phyloP scores from a whole-genome alignment of 352 stramenopile genomes.

The Phytophthora pini region DNA sequence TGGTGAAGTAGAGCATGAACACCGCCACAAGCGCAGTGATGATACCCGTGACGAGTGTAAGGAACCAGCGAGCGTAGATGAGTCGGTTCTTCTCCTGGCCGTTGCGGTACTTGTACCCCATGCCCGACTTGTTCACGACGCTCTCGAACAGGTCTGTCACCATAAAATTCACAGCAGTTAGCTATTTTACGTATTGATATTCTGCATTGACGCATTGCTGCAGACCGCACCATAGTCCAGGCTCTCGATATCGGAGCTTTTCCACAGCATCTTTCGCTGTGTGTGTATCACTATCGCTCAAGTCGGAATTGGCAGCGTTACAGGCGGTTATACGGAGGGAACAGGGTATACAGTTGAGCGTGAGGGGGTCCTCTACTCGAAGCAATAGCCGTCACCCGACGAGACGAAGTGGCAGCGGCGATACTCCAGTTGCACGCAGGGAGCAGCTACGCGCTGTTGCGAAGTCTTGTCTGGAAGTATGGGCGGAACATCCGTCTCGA shows the following conservation, averaged over 20 bases:
- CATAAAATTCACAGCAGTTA: constrained; percentile 3
- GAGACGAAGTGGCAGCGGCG: neutral
- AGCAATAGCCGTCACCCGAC: neutral
- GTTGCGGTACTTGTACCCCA: constrained; percentile 83
- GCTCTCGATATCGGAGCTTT: constrained; percentile 75
- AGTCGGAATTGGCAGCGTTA: constrained; percentile 2
- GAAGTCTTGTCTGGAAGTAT: constrained; percentile 10
- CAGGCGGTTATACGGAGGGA: neutral
- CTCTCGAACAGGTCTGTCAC: constrained; percentile 82
- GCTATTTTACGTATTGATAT: constrained; percentile 6
- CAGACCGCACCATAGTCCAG: constrained; percentile 75
- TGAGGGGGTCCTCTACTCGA: neutral
- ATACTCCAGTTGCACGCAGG: constrained; percentile 7
- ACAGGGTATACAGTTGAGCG: constrained; percentile 2
- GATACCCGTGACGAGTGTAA: constrained; percentile 78
- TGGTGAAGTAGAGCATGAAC: constrained; percentile 85
- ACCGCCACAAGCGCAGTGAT: constrained; percentile 79
- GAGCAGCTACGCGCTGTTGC: constrained; percentile 3
- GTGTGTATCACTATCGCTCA: constrained; percentile 18
- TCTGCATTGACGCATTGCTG: constrained; percentile 3
- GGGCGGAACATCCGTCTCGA: constrained; percentile 17
- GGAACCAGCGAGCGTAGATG: constrained; percentile 83
- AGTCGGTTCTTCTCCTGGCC: constrained; percentile 82
- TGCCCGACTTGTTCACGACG: constrained; percentile 87
- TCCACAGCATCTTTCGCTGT: constrained; percentile 57